phyloP scores from a whole-genome alignment of 2,329 filamentous ascomycete species.

The Sporothrix inflata region DNA sequence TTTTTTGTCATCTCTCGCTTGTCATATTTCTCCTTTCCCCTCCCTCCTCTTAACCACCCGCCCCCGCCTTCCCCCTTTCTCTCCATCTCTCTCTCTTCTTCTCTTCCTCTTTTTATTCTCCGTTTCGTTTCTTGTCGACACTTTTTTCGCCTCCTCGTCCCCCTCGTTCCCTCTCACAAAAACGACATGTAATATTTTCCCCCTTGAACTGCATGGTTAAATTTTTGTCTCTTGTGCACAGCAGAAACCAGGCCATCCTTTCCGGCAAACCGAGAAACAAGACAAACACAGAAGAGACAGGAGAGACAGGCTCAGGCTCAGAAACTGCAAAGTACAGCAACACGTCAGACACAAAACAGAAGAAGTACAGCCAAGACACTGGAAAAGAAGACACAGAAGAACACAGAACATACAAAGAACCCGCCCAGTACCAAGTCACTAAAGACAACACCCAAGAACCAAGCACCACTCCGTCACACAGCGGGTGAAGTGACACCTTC shows the following conservation, averaged over 20 bases:
- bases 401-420: not conserved
- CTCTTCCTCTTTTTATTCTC: not conserved
- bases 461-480: not conserved
- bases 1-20: not conserved
- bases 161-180: not conserved
- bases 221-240: not conserved
- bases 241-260: not conserved
- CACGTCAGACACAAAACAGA: not conserved
- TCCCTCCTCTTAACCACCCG: not conserved
- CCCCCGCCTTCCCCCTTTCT: not conserved
- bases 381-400: not conserved
- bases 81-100: not conserved
- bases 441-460: not conserved
- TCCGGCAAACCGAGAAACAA: conserved; percentile 19
- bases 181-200: conserved; percentile 20
- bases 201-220: no score
- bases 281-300: not conserved
- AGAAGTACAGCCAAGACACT: not conserved
- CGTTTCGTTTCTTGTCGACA: not conserved
- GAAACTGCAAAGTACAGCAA: not conserved
- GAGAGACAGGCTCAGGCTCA: no score
- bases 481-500: not conserved
- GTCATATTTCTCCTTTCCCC: not conserved
- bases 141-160: not conserved
- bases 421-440: not conserved